A percentile compares a stretch with the other conserved stretches of the same genome.
phyloP scores from a whole-genome alignment of 208 protist species.

The Leishmania lainsoni region DNA sequence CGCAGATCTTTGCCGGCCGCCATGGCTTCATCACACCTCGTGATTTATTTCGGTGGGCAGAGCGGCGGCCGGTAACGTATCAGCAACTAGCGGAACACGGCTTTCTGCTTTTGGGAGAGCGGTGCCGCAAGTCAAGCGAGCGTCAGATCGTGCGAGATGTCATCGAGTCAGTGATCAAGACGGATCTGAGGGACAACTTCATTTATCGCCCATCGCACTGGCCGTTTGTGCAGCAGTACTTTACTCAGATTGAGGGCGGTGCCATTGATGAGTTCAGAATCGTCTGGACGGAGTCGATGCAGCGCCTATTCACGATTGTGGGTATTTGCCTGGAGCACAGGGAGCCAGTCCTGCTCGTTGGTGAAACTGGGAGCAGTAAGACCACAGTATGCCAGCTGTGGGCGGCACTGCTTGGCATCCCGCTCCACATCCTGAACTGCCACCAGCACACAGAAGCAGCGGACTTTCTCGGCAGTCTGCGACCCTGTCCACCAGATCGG shows the following conservation, averaged over 20 bases:
- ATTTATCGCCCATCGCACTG: slow-evolving; percentile 84
- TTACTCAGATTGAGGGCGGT: slow-evolving; percentile 60
- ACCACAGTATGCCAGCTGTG: slow-evolving; percentile 98
- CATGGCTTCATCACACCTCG: slow-evolving; percentile 99
- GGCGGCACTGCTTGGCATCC: slow-evolving; percentile 75
- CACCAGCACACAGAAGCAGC: slow-evolving; percentile 99
- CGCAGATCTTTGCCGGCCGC: slow-evolving; percentile 98
- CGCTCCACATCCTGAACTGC: slow-evolving; percentile 98
- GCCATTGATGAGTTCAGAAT: slow-evolving; percentile 90
- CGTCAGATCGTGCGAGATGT: slow-evolving; percentile 94
- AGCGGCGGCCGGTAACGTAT: slow-evolving; percentile 89
- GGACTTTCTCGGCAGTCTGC: slow-evolving; percentile 97
- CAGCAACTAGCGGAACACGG: slow-evolving; percentile 97
- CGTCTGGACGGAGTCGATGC: slow-evolving; percentile 97
- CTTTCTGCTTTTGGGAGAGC: slow-evolving; percentile 98
- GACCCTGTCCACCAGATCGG: slow-evolving; percentile 82
- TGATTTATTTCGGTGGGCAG: slow-evolving; percentile 99
- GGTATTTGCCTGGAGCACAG: slow-evolving; percentile 94
- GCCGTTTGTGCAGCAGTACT: slow-evolving; percentile 82
- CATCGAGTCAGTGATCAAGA: slow-evolving; percentile 80
- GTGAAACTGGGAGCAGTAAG: slow-evolving; percentile 99
- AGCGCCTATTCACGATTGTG: slow-evolving; percentile 96
- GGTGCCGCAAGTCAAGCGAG: slow-evolving; percentile 95
- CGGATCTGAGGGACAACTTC: slow-evolving; percentile 63
- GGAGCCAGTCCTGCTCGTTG: slow-evolving; percentile 98